Conservation (phyloP, 2,329 filamentous ascomycete genomes). For the Exserohilum turcica region DNA sequence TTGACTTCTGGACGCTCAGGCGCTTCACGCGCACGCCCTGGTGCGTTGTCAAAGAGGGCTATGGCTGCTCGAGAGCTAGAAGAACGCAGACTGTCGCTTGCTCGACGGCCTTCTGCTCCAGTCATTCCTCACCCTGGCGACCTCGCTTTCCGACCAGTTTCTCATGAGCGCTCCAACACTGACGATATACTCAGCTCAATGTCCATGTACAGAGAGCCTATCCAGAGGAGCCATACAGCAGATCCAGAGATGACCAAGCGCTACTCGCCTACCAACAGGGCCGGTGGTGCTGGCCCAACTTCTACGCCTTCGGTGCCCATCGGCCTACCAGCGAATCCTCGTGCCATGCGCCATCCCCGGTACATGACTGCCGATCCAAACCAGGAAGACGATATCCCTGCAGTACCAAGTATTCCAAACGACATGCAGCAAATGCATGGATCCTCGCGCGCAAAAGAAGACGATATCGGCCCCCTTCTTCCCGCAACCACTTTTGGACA, state of each 20-base stretch:
- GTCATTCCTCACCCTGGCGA: conserved; percentile 76
- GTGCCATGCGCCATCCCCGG: conserved; percentile 83
- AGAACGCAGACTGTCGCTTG: conserved; percentile 78
- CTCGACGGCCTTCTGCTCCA: conserved; percentile 77
- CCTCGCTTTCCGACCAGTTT: conserved; percentile 42
- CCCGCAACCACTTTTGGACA: conserved; percentile 56
- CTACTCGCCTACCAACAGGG: conserved; percentile 43
- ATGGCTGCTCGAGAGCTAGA: conserved; percentile 78
- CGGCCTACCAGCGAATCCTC: conserved; percentile 87
- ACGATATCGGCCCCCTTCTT: conserved; percentile 54
- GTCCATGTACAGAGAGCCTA: conserved; percentile 42
- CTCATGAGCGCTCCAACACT: conserved; percentile 44
- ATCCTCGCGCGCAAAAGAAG: conserved; percentile 39
- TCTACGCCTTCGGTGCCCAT: conserved; percentile 62
- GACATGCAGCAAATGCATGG: conserved; percentile 39
- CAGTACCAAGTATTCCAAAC: conserved; percentile 64
- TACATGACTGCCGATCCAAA: conserved; percentile 65
- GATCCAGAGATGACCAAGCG: conserved; percentile 59
- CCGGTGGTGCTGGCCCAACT: conserved; percentile 43
- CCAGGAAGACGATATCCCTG: conserved; percentile 56
- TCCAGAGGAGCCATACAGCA: conserved; percentile 67
- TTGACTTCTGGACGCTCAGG: conserved; percentile 41
- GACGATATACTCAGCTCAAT: conserved; percentile 50
- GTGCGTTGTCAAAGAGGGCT: conserved; percentile 50
- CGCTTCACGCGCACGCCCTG: conserved; percentile 27